Evolutionary conservation across 352 stramenopile genomes (phyloP), one percentile per base, ranked within the genome.

Genomic region (Globisporangium echinulatum): DNA sequence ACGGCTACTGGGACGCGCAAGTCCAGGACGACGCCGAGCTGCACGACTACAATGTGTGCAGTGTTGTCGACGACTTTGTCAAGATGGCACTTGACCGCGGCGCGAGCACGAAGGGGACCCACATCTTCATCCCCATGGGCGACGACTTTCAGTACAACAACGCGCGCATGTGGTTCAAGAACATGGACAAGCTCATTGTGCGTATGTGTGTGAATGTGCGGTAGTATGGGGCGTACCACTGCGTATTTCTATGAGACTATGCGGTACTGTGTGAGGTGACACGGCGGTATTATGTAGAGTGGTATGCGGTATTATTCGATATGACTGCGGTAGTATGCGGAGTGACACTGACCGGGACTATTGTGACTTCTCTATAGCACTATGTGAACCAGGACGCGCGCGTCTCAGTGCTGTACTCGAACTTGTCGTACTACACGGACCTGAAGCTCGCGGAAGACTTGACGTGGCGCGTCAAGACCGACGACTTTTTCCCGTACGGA

Each of bases 401-500:
- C 0, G 77, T 99, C 25, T 96, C 98, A 59, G 84, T 98, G 47
- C 88, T 99, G 57, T 99, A 99, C 74, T 98, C 95, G 0, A 98
- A 97, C 58, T 75, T 98, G 19, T 92, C 88, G 3, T 87, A 97
- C 61, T 99, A 99, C 70, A 99, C 96, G 25, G 75, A 97, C 19
- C 71, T 92, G 48, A 98, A 98, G 74, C 72, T 90, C 37, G 74
- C 74, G 1, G 92, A 97, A 63, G 72, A 72, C 11, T 62, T 90
- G 3, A 76, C 74, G 7, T 97, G 77, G 82, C 75, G 75, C 43
- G 72, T 95, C 33, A 98, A 99, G 68, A 92, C 79, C 4, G 96
- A 98, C 51, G 97, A 99, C 62, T 99, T 99, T 62, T 98, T 99
- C 59, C 97, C 97, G 2, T 99, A 99, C 65, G 86, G 77, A 2